Percentiles rank a stretch among this genome's conserved stretches.
These are phyloP conservation scores for Antitrichia curtipendula DNA, from an alignment of 225 moss, liverwort and hornwort species.

Conservation along the genomic window DNA sequence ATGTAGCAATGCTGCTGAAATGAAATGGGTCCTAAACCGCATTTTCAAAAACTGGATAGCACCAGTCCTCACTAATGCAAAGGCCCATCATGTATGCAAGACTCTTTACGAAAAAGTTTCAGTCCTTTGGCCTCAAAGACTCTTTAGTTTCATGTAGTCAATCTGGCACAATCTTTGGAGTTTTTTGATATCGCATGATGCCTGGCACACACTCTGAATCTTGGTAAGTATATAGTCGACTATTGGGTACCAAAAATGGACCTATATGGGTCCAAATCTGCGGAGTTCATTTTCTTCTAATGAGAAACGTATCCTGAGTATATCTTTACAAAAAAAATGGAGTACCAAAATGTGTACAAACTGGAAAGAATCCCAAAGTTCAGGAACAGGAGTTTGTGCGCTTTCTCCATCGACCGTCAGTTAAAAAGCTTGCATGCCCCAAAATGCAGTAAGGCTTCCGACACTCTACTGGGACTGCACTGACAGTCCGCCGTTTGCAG, in stretches of 20 bases:
- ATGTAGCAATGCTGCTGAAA: neutral
- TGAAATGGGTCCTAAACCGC: neutral
- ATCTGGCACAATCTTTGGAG: neutral
- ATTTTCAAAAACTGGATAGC: neutral
- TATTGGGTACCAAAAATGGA: neutral
- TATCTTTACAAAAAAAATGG: slow-evolving; percentile 32
- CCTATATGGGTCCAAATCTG: neutral
- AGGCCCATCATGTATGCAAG: neutral
- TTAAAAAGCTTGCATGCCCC: neutral
- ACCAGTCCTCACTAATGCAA: neutral
- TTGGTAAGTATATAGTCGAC: neutral
- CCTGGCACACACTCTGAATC: neutral
- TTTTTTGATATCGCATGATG: neutral
- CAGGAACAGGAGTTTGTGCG: slow-evolving; percentile 1
- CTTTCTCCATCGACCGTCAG: neutral
- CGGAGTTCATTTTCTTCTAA: neutral
- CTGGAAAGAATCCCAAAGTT: neutral
- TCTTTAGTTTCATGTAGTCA: neutral
- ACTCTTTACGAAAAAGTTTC: neutral
- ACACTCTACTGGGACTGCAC: slow-evolving; percentile 28
- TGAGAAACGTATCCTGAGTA: neutral
- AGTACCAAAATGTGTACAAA: slow-evolving; percentile 38
- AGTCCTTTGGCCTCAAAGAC: neutral
- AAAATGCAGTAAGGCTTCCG: neutral
- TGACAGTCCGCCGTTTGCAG: slow-evolving; percentile 32